Conservation (phyloP, 768 basidiomycete species). For the Solioccasus polychromus region DNA sequence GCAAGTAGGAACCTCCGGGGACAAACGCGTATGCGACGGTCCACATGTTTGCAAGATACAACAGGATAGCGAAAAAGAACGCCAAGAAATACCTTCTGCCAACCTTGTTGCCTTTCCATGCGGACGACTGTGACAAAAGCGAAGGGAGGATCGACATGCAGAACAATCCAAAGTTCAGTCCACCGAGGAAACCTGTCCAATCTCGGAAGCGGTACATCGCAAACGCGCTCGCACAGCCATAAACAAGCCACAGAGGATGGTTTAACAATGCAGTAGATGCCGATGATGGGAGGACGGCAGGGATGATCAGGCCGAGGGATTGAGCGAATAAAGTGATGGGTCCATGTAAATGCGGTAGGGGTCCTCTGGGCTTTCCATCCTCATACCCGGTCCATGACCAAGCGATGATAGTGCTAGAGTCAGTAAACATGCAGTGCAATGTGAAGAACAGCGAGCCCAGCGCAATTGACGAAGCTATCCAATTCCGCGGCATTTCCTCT, state of each 20-base stretch:
- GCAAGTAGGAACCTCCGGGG: conserved; percentile 68
- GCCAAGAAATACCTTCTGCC: conserved; percentile 53
- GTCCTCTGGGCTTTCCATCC: conserved; percentile 57
- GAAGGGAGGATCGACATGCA: conserved; percentile 60
- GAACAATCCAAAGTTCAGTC: conserved; percentile 61
- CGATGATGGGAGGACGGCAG: conserved; percentile 30
- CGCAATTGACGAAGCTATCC: conserved; percentile 47
- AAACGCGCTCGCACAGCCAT: conserved; percentile 51
- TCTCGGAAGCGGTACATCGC: conserved; percentile 57
- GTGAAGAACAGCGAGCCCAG: conserved; percentile 70
- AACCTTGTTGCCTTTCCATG: conserved; percentile 33
- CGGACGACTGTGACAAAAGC: conserved; percentile 47
- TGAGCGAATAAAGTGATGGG: conserved; percentile 64
- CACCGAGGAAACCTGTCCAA: conserved; percentile 70
- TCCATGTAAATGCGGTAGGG: conserved; percentile 70
- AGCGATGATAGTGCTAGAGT: conserved; percentile 74
- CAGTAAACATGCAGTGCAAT: conserved; percentile 69
- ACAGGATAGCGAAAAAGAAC: conserved; percentile 57
- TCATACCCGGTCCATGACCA: conserved; percentile 93
- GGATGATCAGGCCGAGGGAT: conserved; percentile 50
- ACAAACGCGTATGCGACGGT: conserved; percentile 92
- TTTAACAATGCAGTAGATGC: conserved; percentile 29
- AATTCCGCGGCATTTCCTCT: conserved; percentile 21
- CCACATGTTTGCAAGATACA: conserved; percentile 70
- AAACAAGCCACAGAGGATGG: conserved; percentile 52